These are phyloP conservation scores for Stropharia rugosoannulata DNA, from an alignment of 768 basidiomycete species.

Conservation along the genomic window DNA sequence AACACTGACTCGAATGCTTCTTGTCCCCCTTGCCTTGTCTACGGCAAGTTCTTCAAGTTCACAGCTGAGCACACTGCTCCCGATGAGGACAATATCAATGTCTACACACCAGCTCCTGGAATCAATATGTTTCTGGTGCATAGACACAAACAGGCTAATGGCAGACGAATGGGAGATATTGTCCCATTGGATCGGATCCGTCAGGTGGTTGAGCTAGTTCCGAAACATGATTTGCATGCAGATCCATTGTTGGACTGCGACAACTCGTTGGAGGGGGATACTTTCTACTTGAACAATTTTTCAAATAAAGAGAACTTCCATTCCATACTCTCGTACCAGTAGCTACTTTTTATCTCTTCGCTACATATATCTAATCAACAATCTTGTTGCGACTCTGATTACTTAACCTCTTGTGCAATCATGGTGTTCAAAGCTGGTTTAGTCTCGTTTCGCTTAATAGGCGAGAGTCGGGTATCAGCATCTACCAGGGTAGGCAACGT, in stretches of 20 bases:
- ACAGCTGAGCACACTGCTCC: background rate
- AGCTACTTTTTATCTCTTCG: no score
- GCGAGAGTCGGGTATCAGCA: no score
- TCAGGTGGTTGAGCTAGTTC: background rate
- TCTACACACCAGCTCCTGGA: constrained; percentile 49
- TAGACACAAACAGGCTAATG: background rate
- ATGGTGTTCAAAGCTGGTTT: no score
- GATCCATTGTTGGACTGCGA: background rate
- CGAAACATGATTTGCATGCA: background rate
- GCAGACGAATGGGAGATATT: background rate
- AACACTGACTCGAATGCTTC: background rate
- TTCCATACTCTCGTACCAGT: background rate
- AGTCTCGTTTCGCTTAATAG: no score
- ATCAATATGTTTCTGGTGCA: background rate
- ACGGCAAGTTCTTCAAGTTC: background rate
- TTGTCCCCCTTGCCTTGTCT: background rate
- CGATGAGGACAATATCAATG: background rate
- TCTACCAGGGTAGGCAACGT: no score
- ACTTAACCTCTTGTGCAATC: no score
- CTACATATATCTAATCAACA: no score
- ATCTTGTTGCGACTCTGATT: no score
- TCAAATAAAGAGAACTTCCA: constrained; percentile 1
- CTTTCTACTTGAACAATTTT: background rate
- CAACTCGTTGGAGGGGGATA: background rate
- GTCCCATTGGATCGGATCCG: background rate